Percentiles rank a stretch among this genome's conserved stretches.
Conservation (phyloP, 2,329 filamentous ascomycete species). For the Pezizomycotina sp. region DNA sequence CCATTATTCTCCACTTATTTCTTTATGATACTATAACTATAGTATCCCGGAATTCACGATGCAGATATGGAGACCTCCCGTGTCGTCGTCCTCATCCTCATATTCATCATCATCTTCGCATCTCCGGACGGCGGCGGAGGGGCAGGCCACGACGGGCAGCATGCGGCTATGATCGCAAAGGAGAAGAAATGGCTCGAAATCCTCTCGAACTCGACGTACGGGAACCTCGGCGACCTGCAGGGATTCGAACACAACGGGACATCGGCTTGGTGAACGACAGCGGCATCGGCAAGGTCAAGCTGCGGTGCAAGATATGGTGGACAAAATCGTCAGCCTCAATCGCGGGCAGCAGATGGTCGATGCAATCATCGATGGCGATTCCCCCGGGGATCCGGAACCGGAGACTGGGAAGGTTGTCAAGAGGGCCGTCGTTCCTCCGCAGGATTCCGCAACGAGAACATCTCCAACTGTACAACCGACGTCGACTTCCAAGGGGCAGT, state of each 20-base stretch:
- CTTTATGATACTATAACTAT: neutral
- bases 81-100: slow-evolving; percentile 20
- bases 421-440: too few relatives aligned
- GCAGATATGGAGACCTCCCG: slow-evolving; percentile 15
- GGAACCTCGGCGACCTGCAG: slow-evolving; percentile 23
- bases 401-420: neutral
- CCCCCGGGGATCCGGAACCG: neutral
- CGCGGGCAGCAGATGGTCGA: slow-evolving; percentile 4
- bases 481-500: too few relatives aligned
- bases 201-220: slow-evolving; percentile 24
- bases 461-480: too few relatives aligned
- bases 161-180: slow-evolving; percentile 21
- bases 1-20: too few relatives aligned
- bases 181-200: slow-evolving; percentile 21
- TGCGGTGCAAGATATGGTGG: slow-evolving; percentile 19
- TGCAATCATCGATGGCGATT: neutral
- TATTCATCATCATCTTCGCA: slow-evolving; percentile 23
- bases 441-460: too few relatives aligned
- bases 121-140: slow-evolving; percentile 21
- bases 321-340: slow-evolving; percentile 19
- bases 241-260: slow-evolving; percentile 18
- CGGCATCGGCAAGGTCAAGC: slow-evolving; percentile 19
- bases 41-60: neutral
- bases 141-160: slow-evolving; percentile 19
- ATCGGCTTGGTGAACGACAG: slow-evolving; percentile 6